phyloP scores from a whole-genome alignment of 2,329 filamentous ascomycete species.

The Alternaria ethzedia region DNA sequence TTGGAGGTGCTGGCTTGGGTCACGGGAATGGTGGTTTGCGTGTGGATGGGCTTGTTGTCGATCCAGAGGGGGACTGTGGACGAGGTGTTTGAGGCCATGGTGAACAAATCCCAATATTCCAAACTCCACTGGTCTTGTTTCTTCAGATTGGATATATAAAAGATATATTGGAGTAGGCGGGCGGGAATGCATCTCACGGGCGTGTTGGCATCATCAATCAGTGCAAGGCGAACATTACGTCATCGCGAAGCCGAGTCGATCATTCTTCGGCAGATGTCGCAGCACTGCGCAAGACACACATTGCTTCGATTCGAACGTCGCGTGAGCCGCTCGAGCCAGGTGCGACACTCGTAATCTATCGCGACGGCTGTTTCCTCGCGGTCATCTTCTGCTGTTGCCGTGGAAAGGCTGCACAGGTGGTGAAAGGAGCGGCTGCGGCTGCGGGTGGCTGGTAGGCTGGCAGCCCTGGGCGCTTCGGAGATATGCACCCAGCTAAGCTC shows the following conservation, averaged over 20 bases:
- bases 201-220: background rate
- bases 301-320: background rate
- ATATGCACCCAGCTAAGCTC: no score
- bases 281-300: background rate
- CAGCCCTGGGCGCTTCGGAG: background rate
- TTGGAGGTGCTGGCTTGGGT: slow-evolving; percentile 60
- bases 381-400: no score
- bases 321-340: fast-evolving
- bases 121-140: background rate
- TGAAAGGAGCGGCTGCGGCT: background rate
- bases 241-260: background rate
- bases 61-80: slow-evolving; percentile 51
- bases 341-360: background rate
- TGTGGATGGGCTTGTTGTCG: slow-evolving; percentile 50
- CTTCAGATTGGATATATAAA: background rate
- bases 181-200: background rate
- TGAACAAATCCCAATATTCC: background rate
- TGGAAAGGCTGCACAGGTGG: no score
- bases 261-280: slow-evolving; percentile 5
- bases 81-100: slow-evolving; percentile 3
- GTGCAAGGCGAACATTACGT: background rate
- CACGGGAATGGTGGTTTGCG: slow-evolving; percentile 57
- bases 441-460: background rate
- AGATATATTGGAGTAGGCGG: background rate
- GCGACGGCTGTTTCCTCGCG: background rate